Base-by-base conservation (phyloP, 805 yeast genomes). In the Cyberlindnera xylosilytica region DNA sequence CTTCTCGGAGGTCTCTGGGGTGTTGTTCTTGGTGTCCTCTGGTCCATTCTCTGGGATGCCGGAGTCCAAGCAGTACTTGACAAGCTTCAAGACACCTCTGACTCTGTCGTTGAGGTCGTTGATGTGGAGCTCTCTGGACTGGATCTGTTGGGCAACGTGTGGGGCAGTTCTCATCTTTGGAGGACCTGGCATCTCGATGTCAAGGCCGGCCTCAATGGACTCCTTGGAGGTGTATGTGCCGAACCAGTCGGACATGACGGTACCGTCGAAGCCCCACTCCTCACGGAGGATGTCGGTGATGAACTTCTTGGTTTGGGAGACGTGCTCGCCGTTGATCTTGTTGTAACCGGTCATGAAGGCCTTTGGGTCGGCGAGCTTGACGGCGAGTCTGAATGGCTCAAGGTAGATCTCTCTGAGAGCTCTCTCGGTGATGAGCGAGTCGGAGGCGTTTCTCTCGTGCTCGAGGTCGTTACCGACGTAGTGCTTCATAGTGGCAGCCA, bases 181-280 rank as follows among this genome's bases (percentile, higher is more conserved):
- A 10, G 78, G 74, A 20, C 85, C 85, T 0, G 86, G 86, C 81
- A 77, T 76, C 57, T 79, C 85, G 49, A 79, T 59, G 54, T 77
- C 80, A 39, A 79, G 63, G 3, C 83, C 84, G 20, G 76, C 76
- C 24, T 70, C 66, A 33, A 78, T 56, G 8, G 79, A 52, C 35
- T 65, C 70, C 36, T 62, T 64, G 37, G 63, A 62, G 11, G 78
- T 65, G 54, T 72, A 77, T 9, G 69, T 66, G n/a, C 84, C 85
- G 52, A 56, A 70, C 84, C 84, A 79, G 60, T 79, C 85, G 20
- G 79, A 71, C 78, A 79, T 75, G 20, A 70, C 57, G 32, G 70
- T 54, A 30, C 84, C 84, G 2, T 71, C 60, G 59, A 65, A 79
- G 2, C 65, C 64, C 82, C 82, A 79, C 54, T 79, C 83, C 4